Evolutionary conservation across 441 rosid genomes (phyloP).

Genomic region (Manihot esculenta): DNA sequence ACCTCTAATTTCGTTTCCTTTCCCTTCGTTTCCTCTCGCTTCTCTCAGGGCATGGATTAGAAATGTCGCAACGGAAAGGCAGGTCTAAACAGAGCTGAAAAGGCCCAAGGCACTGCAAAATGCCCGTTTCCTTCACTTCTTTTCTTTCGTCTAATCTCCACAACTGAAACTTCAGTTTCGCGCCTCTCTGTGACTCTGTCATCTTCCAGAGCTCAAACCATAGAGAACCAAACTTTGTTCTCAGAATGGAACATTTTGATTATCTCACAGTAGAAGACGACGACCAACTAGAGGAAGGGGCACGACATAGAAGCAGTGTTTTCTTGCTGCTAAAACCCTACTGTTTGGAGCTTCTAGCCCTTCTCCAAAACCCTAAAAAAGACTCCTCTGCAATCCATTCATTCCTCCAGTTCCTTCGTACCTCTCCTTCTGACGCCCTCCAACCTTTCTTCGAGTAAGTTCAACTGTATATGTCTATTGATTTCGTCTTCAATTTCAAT

Average conservation of each 20-base stretch:
- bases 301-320: conserved; percentile 32
- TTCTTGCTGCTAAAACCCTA: conserved; percentile 51
- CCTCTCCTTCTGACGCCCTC: conserved; percentile 44
- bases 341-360: conserved; percentile 66
- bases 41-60: too few relatives aligned
- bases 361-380: conserved; percentile 59
- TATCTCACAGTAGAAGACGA: not conserved
- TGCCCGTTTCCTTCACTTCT: not conserved
- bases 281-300: conserved; percentile 25
- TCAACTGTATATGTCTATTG: not conserved
- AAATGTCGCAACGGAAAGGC: too few relatives aligned
- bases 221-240: not conserved
- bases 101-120: too few relatives aligned
- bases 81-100: too few relatives aligned
- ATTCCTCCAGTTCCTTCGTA: conserved; percentile 53
- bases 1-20: too few relatives aligned
- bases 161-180: conserved; percentile 23
- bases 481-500: not conserved
- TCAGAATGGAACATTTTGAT: conserved; percentile 15
- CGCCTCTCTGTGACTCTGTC: conserved; percentile 5
- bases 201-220: not conserved
- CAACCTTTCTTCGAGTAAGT: conserved; percentile 83
- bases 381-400: conserved; percentile 45
- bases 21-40: too few relatives aligned
- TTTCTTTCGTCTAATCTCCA: not conserved